Conservation (phyloP, 208 protist species). For the Vickermania spadyakhi region DNA sequence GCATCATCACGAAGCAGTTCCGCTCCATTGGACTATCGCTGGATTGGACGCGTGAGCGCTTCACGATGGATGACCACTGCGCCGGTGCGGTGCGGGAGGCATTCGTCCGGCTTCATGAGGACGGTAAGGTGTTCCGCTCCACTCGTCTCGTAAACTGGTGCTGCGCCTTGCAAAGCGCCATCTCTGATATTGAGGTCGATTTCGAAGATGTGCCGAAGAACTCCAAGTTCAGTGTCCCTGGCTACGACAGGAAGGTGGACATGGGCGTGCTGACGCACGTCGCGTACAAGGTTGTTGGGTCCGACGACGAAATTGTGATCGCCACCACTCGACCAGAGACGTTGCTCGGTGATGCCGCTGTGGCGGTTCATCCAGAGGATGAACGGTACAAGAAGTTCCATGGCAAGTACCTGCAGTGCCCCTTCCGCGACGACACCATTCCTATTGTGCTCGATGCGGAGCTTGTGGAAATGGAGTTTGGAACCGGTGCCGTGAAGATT, state of each 20-base stretch:
- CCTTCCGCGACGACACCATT: constrained; percentile 92
- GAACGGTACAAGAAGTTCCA: constrained; percentile 94
- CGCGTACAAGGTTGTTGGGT: constrained; percentile 90
- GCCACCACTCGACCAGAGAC: constrained; percentile 99
- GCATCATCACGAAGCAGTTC: constrained; percentile 95
- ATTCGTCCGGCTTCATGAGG: constrained; percentile 96
- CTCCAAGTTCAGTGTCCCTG: constrained; percentile 78
- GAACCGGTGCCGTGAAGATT: constrained; percentile 97
- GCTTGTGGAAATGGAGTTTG: constrained; percentile 98
- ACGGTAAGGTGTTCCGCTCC: constrained; percentile 95
- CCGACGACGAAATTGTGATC: constrained; percentile 91
- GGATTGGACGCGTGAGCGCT: constrained; percentile 98
- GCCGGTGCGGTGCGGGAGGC: constrained; percentile 93
- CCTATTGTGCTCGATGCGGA: constrained; percentile 95
- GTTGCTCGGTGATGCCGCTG: constrained; percentile 98
- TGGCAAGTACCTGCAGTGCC: constrained; percentile 94
- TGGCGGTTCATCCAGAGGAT: constrained; percentile 98
- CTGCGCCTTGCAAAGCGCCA: constrained; percentile 97
- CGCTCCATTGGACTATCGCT: constrained; percentile 94
- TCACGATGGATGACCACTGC: constrained; percentile 98
- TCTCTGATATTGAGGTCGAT: constrained; percentile 99
- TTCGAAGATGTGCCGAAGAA: constrained; percentile 82
- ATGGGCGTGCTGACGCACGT: constrained; percentile 94
- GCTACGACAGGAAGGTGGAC: constrained; percentile 88
- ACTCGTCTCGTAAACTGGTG: constrained; percentile 99